Conservation (phyloP, 768 basidiomycete species). For the Coprinopsis marcescibilis region DNA sequence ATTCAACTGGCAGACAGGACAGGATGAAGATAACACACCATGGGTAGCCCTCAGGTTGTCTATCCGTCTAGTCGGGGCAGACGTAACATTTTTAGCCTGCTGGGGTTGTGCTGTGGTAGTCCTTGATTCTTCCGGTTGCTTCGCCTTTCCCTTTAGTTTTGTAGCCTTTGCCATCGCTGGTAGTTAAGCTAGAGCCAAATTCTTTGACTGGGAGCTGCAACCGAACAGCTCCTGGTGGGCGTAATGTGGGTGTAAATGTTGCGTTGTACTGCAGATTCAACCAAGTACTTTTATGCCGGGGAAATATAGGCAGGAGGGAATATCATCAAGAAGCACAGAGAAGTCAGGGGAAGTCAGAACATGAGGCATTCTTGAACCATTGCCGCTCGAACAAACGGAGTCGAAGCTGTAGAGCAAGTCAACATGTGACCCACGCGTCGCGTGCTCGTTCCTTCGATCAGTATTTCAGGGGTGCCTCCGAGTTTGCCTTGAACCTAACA, state of each 20-base stretch:
- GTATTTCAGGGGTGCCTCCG: too few species aligned
- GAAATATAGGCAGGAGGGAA: neutral
- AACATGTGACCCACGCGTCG: slow-evolving; percentile 6
- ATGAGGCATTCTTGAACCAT: slow-evolving; percentile 2
- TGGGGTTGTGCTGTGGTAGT: neutral
- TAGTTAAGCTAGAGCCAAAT: neutral
- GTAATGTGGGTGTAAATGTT: too few species aligned
- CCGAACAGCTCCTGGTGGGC: too few species aligned
- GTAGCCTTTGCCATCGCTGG: slow-evolving; percentile 7
- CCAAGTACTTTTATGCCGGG: too few species aligned
- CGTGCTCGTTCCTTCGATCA: too few species aligned
- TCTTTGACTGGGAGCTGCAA: neutral
- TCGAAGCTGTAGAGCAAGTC: neutral
- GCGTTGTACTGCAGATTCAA: too few species aligned
- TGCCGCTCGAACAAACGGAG: neutral
- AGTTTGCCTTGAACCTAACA: too few species aligned
- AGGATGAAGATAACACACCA: neutral
- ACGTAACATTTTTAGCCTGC: neutral
- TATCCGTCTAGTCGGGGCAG: neutral
- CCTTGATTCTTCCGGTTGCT: slow-evolving; percentile 5
- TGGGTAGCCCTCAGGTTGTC: neutral
- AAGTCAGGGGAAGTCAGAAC: neutral
- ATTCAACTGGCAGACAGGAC: too few species aligned
- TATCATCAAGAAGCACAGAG: neutral
- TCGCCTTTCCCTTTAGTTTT: slow-evolving; percentile 6